phyloP scores from a whole-genome alignment of 257 asterid species.

The Eustoma russellianum region DNA sequence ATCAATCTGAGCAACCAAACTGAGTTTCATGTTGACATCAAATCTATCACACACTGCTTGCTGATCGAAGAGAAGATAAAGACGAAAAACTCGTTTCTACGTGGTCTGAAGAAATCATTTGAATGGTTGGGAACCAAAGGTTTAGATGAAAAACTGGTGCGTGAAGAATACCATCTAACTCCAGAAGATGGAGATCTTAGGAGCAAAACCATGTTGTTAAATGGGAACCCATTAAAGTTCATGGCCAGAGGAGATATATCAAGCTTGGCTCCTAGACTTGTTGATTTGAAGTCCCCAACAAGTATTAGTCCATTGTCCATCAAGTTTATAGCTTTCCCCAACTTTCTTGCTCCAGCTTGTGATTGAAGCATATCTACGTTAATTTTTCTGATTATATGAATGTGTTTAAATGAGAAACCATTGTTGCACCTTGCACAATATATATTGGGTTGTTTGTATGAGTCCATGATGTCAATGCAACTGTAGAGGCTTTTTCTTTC shows the following conservation, averaged over 20 bases:
- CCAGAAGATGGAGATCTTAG: slow-evolving; percentile 44
- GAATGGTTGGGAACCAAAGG: slow-evolving; percentile 72
- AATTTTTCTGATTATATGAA: background rate
- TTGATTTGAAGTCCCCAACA: slow-evolving; percentile 28
- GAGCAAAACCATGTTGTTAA: slow-evolving; percentile 49
- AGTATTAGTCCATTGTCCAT: slow-evolving; percentile 47
- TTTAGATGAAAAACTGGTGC: slow-evolving; percentile 32
- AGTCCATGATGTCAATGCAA: too few species aligned
- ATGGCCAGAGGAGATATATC: slow-evolving; percentile 43
- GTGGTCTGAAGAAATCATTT: slow-evolving; percentile 45
- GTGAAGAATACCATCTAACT: slow-evolving; percentile 76
- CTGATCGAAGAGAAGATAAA: slow-evolving; percentile 9
- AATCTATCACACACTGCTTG: slow-evolving; percentile 20
- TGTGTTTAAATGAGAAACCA: background rate
- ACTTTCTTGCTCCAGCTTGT: slow-evolving; percentile 53
- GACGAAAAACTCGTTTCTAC: slow-evolving; percentile 23
- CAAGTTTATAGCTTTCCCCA: slow-evolving; percentile 61
- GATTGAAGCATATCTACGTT: slow-evolving; percentile 14
- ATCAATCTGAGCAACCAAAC: slow-evolving; percentile 75
- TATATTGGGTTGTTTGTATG: too few species aligned
- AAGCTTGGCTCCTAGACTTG: slow-evolving; percentile 29
- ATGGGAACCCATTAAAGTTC: slow-evolving; percentile 42
- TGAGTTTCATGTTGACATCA: slow-evolving; percentile 25
- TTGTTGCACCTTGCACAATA: too few species aligned
- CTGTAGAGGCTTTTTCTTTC: too few species aligned